phyloP scores from a whole-genome alignment of 2,329 filamentous ascomycete species.

The Colletotrichum zoysiae region DNA sequence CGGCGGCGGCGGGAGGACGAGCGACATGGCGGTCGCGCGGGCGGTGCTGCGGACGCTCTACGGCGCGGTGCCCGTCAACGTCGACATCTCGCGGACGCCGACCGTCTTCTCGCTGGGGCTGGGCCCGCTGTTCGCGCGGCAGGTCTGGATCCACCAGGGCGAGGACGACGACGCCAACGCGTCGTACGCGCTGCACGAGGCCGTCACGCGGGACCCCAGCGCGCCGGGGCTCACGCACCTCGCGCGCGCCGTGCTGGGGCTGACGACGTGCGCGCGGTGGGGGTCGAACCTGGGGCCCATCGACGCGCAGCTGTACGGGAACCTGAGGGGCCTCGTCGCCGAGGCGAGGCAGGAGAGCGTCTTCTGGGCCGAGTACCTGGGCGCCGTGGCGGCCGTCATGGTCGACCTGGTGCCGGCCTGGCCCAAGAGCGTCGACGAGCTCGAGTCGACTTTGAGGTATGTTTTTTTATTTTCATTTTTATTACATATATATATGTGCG shows the following conservation, averaged over 20 bases:
- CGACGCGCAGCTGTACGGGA: constrained; percentile 59
- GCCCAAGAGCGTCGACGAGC: constrained; percentile 52
- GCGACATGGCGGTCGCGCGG: constrained; percentile 50
- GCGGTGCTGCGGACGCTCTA: constrained; percentile 54
- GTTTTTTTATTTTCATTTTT: constrained; percentile 41
- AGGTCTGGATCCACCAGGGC: constrained; percentile 66
- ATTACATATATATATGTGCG: no score
- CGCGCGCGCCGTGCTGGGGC: constrained; percentile 76
- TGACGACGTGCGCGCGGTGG: constrained; percentile 82
- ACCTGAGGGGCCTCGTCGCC: constrained; percentile 58
- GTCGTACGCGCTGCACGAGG: constrained; percentile 78
- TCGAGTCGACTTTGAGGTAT: constrained; percentile 57
- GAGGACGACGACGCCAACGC: constrained; percentile 67
- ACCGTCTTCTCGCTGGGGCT: constrained; percentile 59
- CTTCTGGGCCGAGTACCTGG: constrained; percentile 68
- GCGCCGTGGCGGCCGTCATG: constrained; percentile 60
- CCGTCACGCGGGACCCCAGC: constrained; percentile 75
- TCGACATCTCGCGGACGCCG: constrained; percentile 52
- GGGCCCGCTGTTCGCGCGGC: constrained; percentile 59
- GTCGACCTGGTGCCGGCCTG: constrained; percentile 57
- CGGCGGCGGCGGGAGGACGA: not conserved
- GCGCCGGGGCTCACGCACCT: constrained; percentile 81
- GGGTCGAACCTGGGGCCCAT: constrained; percentile 68
- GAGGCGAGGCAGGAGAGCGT: constrained; percentile 53
- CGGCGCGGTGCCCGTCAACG: constrained; percentile 57